These are phyloP conservation scores for Schoenoplectus triqueter DNA, from an alignment of 202 grass and related monocot species.

Conservation along the genomic window DNA sequence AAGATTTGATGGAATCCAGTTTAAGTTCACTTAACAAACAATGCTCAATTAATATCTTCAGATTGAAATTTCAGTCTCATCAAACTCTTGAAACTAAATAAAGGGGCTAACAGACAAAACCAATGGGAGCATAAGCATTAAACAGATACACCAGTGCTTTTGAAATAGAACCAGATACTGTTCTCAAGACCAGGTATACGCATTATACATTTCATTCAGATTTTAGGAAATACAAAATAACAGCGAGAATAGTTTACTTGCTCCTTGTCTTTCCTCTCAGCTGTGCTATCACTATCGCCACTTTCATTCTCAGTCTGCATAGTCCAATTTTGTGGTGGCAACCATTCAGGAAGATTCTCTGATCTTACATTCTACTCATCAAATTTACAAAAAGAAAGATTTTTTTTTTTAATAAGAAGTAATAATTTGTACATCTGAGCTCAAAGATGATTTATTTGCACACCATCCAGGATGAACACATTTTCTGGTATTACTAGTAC, in stretches of 20 bases:
- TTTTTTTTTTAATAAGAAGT: neutral
- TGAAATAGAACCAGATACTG: too few species aligned
- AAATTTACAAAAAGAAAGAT: conserved; percentile 15
- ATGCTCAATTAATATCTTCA: too few species aligned
- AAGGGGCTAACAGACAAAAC: too few species aligned
- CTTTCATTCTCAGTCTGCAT: conserved; percentile 4
- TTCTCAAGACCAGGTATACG: too few species aligned
- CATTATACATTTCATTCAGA: neutral
- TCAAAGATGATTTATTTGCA: conserved; percentile 1
- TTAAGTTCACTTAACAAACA: too few species aligned
- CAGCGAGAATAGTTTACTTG: conserved; percentile 10
- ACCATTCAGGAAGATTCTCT: conserved; percentile 18
- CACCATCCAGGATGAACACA: too few species aligned
- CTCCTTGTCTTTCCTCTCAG: conserved; percentile 21
- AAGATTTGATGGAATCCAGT: too few species aligned
- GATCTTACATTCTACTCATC: conserved; percentile 17
- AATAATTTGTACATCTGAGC: neutral
- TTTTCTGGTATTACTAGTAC: too few species aligned
- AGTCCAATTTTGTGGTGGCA: neutral
- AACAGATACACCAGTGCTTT: too few species aligned
- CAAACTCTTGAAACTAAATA: too few species aligned
- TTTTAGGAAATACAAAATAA: conserved; percentile 18
- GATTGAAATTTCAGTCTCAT: too few species aligned
- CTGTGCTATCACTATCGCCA: neutral
- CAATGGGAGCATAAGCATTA: too few species aligned